These are phyloP conservation scores for Paecilomyces variotii DNA, from an alignment of 2,329 filamentous ascomycete species.

Conservation along the genomic window DNA sequence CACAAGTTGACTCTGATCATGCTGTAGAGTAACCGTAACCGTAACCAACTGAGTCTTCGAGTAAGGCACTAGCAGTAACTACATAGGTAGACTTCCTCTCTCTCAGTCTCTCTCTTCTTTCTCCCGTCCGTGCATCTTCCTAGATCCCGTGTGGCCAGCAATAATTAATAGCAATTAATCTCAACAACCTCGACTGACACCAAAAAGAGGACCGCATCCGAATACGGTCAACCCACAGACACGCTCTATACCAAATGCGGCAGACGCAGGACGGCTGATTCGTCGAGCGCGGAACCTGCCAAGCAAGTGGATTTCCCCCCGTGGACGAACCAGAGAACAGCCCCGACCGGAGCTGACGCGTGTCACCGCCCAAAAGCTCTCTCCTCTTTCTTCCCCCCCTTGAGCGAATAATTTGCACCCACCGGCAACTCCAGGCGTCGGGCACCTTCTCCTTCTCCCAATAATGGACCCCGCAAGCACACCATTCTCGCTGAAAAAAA, in stretches of 20 bases:
- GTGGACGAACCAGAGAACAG: background rate
- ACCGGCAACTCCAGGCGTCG: background rate
- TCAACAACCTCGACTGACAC: no score
- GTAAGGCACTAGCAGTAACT: no score
- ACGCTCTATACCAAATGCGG: background rate
- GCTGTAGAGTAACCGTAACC: no score
- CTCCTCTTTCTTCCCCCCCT: background rate
- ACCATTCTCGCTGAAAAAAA: no score
- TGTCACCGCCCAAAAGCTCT: background rate
- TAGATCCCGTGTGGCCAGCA: no score
- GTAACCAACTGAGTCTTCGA: no score
- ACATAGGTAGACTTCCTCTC: no score
- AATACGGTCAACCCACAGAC: background rate
- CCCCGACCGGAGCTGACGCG: background rate
- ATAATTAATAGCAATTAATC: no score
- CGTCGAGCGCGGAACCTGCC: background rate
- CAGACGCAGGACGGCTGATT: background rate
- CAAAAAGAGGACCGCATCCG: background rate
- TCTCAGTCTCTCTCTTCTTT: no score
- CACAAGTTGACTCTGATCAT: no score
- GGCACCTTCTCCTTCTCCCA: background rate
- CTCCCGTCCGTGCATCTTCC: no score
- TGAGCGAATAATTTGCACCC: background rate
- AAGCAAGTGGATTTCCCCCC: background rate
- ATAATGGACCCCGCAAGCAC: conserved; percentile 7